Evolutionary conservation across 1,139 yeast genomes (phyloP), one percentile per base, ranked within the genome.

Genomic region (Yamadazyma pseudoaaseri): DNA sequence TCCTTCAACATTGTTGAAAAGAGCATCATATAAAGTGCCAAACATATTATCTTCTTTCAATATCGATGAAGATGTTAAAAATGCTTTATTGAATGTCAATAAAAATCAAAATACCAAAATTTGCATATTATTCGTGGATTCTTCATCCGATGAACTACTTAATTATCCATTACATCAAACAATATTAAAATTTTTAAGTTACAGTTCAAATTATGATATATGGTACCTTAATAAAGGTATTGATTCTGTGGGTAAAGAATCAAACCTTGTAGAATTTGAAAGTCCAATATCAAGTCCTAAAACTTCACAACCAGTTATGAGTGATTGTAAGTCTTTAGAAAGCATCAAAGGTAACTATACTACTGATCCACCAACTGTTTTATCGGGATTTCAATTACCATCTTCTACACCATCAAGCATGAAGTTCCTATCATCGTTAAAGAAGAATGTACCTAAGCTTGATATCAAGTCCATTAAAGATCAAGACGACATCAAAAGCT

Each of bases 91-190:
- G 31, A 34, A 36, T n/a, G 38, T 37, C 52, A 32, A 39, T 8
- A 33, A 13, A 16, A 32, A 20, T 35, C 20, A 17, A 9, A 15
- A 21, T 5, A 6, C 5, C 4, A 18, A 8, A 9, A 18, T 24
- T 21, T 51, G 52, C 6, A 52, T 81, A 16, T 54, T 82, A 9
- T 54, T 82, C 18, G 80, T 82, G 47, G 89, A 82, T 44, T 46
- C 57, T 14, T 45, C 49, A 22, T 58, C 70, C 12, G 34, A 38
- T 10, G 43, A 43, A 7, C 51, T 55, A 18, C 53, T 72, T n/a
- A 54, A 70, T 1, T 54, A 60, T 25, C 62, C 61, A 32, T 44
- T 73, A 9, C 60, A 57, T 42, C 76, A 71, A 37, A 70, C 74
- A 1, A 51, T 70, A 28, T 44, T 51, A 34, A 73, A 73, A 41